phyloP scores from a whole-genome alignment of 495 filamentous ascomycete species.

The Talaromyces trachyspermus region DNA sequence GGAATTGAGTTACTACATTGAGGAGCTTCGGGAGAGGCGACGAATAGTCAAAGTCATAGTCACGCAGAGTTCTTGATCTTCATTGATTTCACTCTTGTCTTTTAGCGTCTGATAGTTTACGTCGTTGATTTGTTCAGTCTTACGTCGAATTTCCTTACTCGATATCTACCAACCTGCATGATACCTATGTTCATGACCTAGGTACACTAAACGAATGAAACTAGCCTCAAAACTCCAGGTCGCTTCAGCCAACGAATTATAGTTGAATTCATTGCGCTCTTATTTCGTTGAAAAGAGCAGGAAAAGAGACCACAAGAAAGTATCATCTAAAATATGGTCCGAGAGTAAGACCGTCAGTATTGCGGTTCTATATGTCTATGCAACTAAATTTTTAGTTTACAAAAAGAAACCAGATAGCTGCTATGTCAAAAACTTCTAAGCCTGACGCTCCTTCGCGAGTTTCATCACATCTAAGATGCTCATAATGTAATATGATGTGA shows the following conservation, averaged over 20 bases:
- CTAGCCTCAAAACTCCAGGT: no score
- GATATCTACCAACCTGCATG: no score
- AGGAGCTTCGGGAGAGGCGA: slow-evolving; percentile 2
- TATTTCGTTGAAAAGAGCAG: no score
- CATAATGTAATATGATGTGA: background rate
- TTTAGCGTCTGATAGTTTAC: background rate
- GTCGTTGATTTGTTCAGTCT: no score
- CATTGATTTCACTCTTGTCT: background rate
- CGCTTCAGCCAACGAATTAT: no score
- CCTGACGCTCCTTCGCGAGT: background rate
- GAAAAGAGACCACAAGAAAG: no score
- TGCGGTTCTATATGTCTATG: slow-evolving; percentile 3
- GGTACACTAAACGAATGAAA: no score
- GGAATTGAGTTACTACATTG: background rate
- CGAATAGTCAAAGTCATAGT: slow-evolving; percentile 1
- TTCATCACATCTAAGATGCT: background rate
- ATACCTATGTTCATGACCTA: no score
- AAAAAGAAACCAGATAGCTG: background rate
- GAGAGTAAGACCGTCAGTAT: background rate
- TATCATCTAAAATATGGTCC: no score
- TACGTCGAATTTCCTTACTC: background rate
- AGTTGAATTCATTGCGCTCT: no score
- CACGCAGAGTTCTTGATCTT: slow-evolving; percentile 1
- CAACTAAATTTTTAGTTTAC: background rate
- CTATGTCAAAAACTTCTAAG: background rate